Evolutionary conservation across 2,329 filamentous ascomycete genomes (phyloP).

Genomic region (Penicillium aurantiogriseum): DNA sequence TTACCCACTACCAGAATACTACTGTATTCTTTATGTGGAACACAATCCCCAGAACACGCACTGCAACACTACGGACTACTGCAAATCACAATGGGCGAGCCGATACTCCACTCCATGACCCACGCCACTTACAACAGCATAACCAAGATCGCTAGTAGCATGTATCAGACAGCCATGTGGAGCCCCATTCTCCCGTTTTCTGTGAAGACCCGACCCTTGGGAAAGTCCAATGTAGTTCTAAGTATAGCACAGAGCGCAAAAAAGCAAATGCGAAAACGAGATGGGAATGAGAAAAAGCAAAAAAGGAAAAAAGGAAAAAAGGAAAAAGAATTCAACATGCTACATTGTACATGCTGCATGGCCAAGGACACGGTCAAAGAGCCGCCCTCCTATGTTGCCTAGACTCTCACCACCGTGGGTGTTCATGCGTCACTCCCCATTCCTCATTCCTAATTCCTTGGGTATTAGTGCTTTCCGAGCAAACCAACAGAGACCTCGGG

Average conservation of each 20-base stretch:
- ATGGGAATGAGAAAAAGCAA: background rate
- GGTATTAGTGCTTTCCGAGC: background rate
- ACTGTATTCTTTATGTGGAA: background rate
- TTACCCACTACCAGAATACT: background rate
- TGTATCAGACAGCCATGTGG: conserved; percentile 2
- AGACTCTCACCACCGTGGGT: background rate
- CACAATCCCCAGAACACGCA: background rate
- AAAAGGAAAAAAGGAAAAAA: background rate
- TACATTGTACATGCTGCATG: background rate
- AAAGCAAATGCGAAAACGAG: background rate
- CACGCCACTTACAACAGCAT: background rate
- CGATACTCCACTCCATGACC: conserved; percentile 1
- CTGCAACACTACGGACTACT: background rate
- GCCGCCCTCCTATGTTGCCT: background rate
- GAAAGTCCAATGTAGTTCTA: background rate
- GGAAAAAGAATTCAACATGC: background rate
- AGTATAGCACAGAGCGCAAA: background rate
- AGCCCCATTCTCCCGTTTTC: background rate
- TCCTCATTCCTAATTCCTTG: background rate
- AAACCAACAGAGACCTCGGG: background rate
- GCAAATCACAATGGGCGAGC: background rate
- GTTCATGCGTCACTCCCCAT: background rate
- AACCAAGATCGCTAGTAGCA: background rate
- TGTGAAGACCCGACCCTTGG: background rate
- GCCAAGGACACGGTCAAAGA: background rate